Base-by-base conservation (phyloP, 225 moss, liverwort and hornwort genomes). In the Anthoceros angustus region DNA sequence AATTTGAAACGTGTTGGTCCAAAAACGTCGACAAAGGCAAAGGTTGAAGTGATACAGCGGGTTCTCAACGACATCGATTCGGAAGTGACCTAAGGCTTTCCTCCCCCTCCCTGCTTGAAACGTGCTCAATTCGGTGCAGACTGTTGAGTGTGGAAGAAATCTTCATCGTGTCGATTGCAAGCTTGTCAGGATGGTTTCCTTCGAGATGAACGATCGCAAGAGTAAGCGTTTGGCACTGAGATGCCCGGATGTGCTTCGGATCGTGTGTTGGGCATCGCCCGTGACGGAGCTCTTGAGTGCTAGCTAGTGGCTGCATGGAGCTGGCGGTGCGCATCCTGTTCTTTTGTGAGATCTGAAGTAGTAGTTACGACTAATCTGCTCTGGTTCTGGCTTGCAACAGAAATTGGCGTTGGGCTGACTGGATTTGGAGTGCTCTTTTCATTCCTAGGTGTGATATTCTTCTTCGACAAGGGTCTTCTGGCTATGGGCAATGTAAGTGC, bases 401-500 rank as follows among this genome's bases (percentile, higher is more conserved):
- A 83, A 77, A 79, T 83, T 65, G 84, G 84, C 72, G 79, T 84
- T 70, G 84, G 84, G 62, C 79, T 84, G 12, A 84, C 84, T 63
- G 84, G 84, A 70, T 84, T 84, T 63, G 84, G 84, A 64, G 82
- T 84, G 42, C 73, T 84, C 48, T 84, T 84, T 70, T 78, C 84
- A 21, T 84, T 84, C 67, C 72, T 84, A 74, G 84, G 84, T 38
- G 84, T 84, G 63, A 42, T 84, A 70, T 84, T 84, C 79, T 84
- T 84, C 84, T 84, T 84, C 74, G 84, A 84, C 79, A 84, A 84
- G 72, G 84, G 82, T 41, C 79, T 84, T 43, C 70, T 84, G 73
- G 82, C 84, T 16, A 84, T 94, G 94, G 94, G 94, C 77, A 94
- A 94, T 79, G 90, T 91, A 80, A 83, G 82, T 55, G 55, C 41